Base-by-base conservation (phyloP, 306 rosid species). In the Leucaena leucocephala region DNA sequence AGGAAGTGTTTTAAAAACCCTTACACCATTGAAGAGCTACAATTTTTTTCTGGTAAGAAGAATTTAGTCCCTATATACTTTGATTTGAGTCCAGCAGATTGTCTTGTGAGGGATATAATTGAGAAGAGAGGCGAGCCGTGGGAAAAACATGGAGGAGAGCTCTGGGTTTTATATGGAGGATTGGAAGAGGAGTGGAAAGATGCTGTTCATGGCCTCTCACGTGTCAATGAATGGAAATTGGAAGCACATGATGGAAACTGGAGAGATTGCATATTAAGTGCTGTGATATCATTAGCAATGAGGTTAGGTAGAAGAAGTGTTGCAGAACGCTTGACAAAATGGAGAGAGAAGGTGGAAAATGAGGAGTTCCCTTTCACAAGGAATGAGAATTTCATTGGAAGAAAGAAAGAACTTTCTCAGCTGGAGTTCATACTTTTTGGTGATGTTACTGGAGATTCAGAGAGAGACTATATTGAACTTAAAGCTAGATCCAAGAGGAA, bases 91-190 rank as follows among this genome's bases (percentile, higher is more conserved):
- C 88, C 95, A 17, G 88, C 84, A 6, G 93, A 91, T 86, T 91
- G 97, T 81, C 90, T 93, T 82, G 91, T 88, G 35, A 86, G 98
- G 87, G 98, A 93, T 80, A 90, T 93, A 61, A 86, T 91, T 66
- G 98, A 93, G 87, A 91, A 81, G 91, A 90, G 97, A 83, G 98
- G 98, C 77, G 98, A 93, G 83, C 55, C 90, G 76, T 93, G 95
- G 98, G 98, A 88, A 71, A 90, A 87, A 68, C 83, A 85, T 84
- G 98, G 98, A 52, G 98, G 98, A 57, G 90, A 93, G 72, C 78
- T 93, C 46, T 93, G 98, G 98, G 77, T 81, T 77, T 54, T 62
- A 54, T 93, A 93, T 78, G 98, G 94, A 75, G 98, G 98, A 22
- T 68, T 87, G 74, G 95, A 93, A 77, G 87, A 86, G 75, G 98